phyloP scores from a whole-genome alignment of 2,329 filamentous ascomycete species.

The Colletotrichum sp. region DNA sequence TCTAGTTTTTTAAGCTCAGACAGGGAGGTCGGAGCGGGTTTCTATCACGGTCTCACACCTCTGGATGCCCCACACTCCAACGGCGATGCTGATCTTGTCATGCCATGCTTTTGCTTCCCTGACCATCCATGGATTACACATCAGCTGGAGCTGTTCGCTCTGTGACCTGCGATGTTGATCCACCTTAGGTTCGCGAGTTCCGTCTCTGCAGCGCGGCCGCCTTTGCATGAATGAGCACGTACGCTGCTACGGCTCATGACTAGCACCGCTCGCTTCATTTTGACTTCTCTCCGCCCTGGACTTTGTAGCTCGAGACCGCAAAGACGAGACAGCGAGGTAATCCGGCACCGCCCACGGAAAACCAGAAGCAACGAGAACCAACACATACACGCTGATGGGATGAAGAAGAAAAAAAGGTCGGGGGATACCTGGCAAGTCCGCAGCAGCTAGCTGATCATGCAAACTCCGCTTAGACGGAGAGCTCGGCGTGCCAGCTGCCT shows the following conservation, averaged over 20 bases:
- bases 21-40: conserved; percentile 13
- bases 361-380: not conserved
- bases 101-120: not conserved
- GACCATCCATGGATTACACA: not conserved
- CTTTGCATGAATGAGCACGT: not conserved
- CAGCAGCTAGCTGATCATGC: not conserved
- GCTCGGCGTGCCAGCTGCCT: not conserved
- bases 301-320: not conserved
- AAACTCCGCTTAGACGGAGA: not conserved
- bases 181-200: not conserved
- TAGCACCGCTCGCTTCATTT: not conserved
- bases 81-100: not conserved
- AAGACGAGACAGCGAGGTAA: not conserved
- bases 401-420: not conserved
- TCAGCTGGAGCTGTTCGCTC: not conserved
- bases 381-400: not conserved
- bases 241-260: not conserved
- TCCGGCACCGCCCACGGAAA: not conserved
- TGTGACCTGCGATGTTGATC: not conserved
- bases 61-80: not conserved
- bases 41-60: not conserved
- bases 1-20: conserved; percentile 4
- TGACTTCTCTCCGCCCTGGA: not conserved
- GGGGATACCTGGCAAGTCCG: not conserved
- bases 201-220: not conserved